Evolutionary conservation across 2,329 filamentous ascomycete genomes (phyloP), one percentile per base, ranked within the genome.

Genomic region (Aspergillus jensenii): DNA sequence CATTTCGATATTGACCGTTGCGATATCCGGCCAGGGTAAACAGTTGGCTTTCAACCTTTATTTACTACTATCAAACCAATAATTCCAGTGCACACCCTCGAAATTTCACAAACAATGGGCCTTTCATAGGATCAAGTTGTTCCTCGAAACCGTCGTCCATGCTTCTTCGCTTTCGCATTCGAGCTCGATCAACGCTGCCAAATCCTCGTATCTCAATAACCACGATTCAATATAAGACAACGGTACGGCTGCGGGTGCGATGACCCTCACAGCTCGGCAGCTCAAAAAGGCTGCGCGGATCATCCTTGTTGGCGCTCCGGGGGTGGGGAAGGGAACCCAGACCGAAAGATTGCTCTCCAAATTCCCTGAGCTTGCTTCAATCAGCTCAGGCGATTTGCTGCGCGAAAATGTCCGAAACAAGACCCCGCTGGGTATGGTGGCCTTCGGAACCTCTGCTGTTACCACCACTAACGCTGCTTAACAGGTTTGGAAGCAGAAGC

Each of bases 321-420:
- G 93, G 58, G 95, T 96, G 57, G 95, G 95, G 62, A 99, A 99
- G 76, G 95, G 93, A 62, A 99, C 95, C 3, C 95, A 99, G 79
- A 91, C 91, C 52, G 90, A 96, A 75, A 87, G 95, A 61, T 82
- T 99, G 62, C 87, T 98, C 66, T 81, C 87, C 66, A 87, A 90
- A 65, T 99, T 95, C 72, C 91, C 93, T 3, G 90, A 97, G 71
- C 82, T 99, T 47, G 89, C 91, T 53, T 88, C 92, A 17, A 93
- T 99, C 75, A 96, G 91, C 76, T 96, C 95, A 4, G 95, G 95
- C 60, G 93, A 99, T 75, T 81, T 99, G 15, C 80, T 99, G 58
- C 88, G 95, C 62, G 87, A 91, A 72, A 96, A 98, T 88, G 93
- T 99, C 70, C 89, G 95, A 77, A 88, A 87, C 58, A 86, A 87